These are phyloP conservation scores for Chrysosphaeria jannelii DNA, from an alignment of 2,329 filamentous ascomycete species.

Conservation along the genomic window DNA sequence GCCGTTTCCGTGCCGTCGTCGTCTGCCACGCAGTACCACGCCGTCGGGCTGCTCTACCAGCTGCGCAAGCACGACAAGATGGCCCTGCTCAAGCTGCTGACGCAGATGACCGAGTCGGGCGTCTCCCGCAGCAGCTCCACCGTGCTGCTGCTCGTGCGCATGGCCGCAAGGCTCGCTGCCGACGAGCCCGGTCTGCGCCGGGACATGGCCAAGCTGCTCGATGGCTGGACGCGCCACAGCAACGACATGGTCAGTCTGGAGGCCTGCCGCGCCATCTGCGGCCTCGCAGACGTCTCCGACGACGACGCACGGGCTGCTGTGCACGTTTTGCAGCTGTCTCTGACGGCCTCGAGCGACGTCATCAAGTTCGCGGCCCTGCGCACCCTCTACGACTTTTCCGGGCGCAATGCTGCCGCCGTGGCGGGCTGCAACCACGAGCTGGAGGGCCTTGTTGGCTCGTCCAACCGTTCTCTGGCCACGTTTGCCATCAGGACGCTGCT, in stretches of 20 bases:
- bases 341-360: slow-evolving; percentile 79
- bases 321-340: slow-evolving; percentile 83
- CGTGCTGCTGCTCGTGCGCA: slow-evolving; percentile 66
- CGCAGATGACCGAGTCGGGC: slow-evolving; percentile 78
- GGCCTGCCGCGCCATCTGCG: slow-evolving; percentile 90
- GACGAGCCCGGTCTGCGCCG: slow-evolving; percentile 70
- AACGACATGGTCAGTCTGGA: slow-evolving; percentile 99
- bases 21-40: slow-evolving; percentile 95
- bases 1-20: slow-evolving; percentile 49
- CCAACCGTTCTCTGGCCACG: slow-evolving; percentile 87
- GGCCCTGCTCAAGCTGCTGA: slow-evolving; percentile 99
- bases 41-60: slow-evolving; percentile 87
- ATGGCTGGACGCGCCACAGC: slow-evolving; percentile 93
- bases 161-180: slow-evolving; percentile 80
- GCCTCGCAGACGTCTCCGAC: slow-evolving; percentile 78
- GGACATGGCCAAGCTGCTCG: slow-evolving; percentile 90
- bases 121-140: slow-evolving; percentile 88
- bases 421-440: slow-evolving; percentile 91
- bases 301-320: slow-evolving; percentile 76
- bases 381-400: slow-evolving; percentile 85
- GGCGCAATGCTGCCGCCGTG: slow-evolving; percentile 82
- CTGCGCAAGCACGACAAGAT: slow-evolving; percentile 95
- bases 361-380: slow-evolving; percentile 94
- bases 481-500: slow-evolving; percentile 95
- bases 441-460: slow-evolving; percentile 85